phyloP scores from a whole-genome alignment of 202 grass and related monocot species.

The Carex sylvatica region DNA sequence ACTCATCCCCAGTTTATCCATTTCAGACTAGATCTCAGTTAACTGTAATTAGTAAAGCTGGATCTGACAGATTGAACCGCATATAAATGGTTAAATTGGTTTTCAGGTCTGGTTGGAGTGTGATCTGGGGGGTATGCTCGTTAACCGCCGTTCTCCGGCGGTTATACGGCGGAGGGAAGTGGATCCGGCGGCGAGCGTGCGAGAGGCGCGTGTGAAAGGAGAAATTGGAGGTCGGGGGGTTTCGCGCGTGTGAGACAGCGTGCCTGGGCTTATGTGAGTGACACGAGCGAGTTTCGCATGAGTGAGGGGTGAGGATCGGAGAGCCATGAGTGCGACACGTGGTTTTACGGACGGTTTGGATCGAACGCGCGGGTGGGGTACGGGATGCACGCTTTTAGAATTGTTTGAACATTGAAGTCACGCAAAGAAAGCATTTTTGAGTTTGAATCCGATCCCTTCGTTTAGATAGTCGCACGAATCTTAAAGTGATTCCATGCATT shows the following conservation, averaged over 20 bases:
- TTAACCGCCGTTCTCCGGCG: constrained; percentile 36
- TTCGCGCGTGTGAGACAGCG: constrained; percentile 42
- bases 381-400: constrained; percentile 24
- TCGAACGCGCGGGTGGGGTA: constrained; percentile 13
- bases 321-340: constrained; percentile 8
- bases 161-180: constrained; percentile 37
- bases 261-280: constrained; percentile 23
- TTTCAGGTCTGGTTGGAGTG: not conserved
- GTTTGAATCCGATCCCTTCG: too few relatives aligned
- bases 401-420: not conserved
- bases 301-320: not conserved
- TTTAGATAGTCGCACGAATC: too few relatives aligned
- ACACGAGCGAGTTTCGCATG: constrained; percentile 31
- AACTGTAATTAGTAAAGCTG: not conserved
- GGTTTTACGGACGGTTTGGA: constrained; percentile 12
- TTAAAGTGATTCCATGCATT: too few relatives aligned
- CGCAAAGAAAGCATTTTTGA: too few relatives aligned
- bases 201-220: constrained; percentile 16
- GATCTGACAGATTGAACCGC: constrained; percentile 4
- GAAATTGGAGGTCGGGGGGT: constrained; percentile 35
- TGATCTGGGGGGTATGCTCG: constrained; percentile 13
- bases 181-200: constrained; percentile 7
- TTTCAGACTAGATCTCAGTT: constrained; percentile 34
- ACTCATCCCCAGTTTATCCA: constrained; percentile 32
- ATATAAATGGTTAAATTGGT: not conserved